Evolutionary conservation across 2,329 filamentous ascomycete genomes (phyloP), one percentile per base, ranked within the genome.

Genomic region (Diaporthe nobilis): DNA sequence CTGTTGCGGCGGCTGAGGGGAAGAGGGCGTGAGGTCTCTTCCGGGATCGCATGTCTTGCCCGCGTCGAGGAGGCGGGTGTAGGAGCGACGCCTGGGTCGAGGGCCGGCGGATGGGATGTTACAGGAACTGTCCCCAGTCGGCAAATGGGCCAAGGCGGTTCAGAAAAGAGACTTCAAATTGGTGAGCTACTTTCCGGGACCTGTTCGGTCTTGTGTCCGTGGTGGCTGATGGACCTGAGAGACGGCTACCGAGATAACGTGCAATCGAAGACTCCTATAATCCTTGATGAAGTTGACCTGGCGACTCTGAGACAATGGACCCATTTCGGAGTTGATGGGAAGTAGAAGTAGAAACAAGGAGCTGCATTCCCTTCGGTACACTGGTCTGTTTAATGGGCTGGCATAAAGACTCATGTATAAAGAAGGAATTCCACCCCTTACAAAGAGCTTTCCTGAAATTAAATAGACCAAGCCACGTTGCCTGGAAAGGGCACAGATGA

Each of bases 1-100:
- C 73, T 31, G 75, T 77, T 22, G 57, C 57, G n/a, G 42, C n/a
- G 31, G 70, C 60, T 0, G 70, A 58, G 28, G 68, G 47, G 6
- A 73, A 72, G 74, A 51, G 44, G 31, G 57, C 25, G 6, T 72
- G 53, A 17, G 44, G 10, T 10, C 4, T 5, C 7, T 37, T 20
- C 6, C 7, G 31, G 13, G 22, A 20, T 3, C 2, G 31, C 2
- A 3, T 25, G 31, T n/a, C 5, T 28, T 10, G 1, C 7, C 13
- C 20, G 44, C 4, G 47, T 3, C 13, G 31, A 17, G 44, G 22
- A 10, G 8, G 3, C 55, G 8, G 42, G 42, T 5, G 0, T 20
- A 20, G 15, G 17, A 20, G 42, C 17, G 17, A 34, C 9, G 22
- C 4, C 28, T 20, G 5, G 53, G 28, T 6, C 31, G 28, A 15